Evolutionary conservation across 768 basidiomycete species (phyloP).

Genomic region (Tulasnella sp.): DNA sequence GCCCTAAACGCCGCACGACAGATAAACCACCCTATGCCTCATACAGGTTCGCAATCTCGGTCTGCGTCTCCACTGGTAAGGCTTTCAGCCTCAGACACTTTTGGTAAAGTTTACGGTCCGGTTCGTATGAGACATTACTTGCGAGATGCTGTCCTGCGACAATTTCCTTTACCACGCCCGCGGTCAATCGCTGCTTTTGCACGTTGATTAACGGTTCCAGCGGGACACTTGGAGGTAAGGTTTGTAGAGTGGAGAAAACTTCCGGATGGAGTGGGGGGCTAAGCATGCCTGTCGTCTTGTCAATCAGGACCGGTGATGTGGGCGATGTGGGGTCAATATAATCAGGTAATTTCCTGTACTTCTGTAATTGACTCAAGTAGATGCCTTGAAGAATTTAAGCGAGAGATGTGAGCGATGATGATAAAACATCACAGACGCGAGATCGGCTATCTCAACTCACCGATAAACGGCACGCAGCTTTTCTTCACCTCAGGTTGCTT

Average conservation of each 20-base stretch:
- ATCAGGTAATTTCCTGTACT: conserved; percentile 55
- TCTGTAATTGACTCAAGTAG: conserved; percentile 60
- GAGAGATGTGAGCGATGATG: background rate
- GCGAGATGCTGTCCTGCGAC: conserved; percentile 77
- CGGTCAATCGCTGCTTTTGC: conserved; percentile 74
- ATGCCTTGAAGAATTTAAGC: conserved; percentile 36
- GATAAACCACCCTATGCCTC: no score
- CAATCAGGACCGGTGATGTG: conserved; percentile 49
- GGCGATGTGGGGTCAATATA: conserved; percentile 75
- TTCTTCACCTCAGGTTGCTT: conserved; percentile 33
- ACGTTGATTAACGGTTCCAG: conserved; percentile 80
- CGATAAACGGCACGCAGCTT: conserved; percentile 72
- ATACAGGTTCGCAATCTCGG: conserved; percentile 7
- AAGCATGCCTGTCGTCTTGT: conserved; percentile 48
- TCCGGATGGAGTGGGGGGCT: conserved; percentile 62
- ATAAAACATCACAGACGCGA: background rate
- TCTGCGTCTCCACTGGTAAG: conserved; percentile 29
- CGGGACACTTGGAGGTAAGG: conserved; percentile 62
- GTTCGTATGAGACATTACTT: conserved; percentile 47
- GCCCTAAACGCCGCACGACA: no score
- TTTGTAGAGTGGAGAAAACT: conserved; percentile 58
- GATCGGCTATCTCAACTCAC: conserved; percentile 31
- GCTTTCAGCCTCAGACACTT: conserved; percentile 59
- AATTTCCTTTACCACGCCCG: conserved; percentile 64
- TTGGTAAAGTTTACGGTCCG: conserved; percentile 67